Base-by-base conservation (phyloP, 176 grass and related monocot species). In the Secale cereale region DNA sequence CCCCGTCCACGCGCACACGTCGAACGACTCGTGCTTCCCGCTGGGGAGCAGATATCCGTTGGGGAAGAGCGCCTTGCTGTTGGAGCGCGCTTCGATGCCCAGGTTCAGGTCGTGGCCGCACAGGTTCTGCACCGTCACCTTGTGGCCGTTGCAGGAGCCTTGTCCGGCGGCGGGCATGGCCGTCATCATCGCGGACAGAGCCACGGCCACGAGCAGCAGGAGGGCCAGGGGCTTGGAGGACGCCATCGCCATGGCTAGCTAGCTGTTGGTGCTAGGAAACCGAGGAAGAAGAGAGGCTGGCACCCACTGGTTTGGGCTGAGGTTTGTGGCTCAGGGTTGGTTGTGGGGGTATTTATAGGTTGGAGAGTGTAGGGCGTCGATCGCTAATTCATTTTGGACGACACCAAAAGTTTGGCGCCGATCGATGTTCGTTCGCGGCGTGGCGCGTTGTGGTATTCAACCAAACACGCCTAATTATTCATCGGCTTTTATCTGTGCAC, bases 91-190 rank as follows among this genome's bases (percentile, higher is more conserved):
- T 2, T 62, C 41, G 29, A 77, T 33, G 1, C 52, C 45, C 4
- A 86, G 56, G 2, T 3, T 0, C 17, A 90, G 84, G 74, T 86
- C 79, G 57, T 52, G 79, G 0, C 57, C 33, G 39, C 65, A 73
- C 1, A 86, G 41, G 88, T 90, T 90, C 84, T 90, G 88, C 20
- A 90, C 65, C 56, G 88, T 90, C 9, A 86, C 25, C 84, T 86
- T 90, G 31, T 57, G 17, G 3, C 76, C 10, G 37, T 8, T 2
- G 79, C 79, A 82, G 73, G 45, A 46, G 45, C 23, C 27, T 15
- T 59, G 63, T 15, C 74, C 54, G 31, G 76, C 40, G 10, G 39
- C 27, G 22, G 52, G 10, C 39, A 41, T 41, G 40, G 40, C 0
- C 26, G 40, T 0, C 26, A 20, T 4, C 7, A 52, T 30, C 6